Base-by-base conservation (phyloP, 768 basidiomycete genomes). In the Mycena vitilis region DNA sequence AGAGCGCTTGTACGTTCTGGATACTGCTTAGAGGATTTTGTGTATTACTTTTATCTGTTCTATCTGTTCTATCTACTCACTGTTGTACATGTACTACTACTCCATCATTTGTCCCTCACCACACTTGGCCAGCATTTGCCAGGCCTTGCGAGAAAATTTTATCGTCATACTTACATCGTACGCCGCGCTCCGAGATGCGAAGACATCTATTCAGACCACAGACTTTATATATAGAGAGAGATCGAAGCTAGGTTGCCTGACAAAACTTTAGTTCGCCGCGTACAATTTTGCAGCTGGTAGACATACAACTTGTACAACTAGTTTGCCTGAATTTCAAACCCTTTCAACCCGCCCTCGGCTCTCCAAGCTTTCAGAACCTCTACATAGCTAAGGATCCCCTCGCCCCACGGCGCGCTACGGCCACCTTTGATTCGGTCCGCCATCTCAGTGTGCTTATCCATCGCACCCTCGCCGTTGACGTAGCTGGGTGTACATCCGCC, bases 401-500 rank as follows among this genome's bases (percentile, higher is more conserved):
- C 65, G 8, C 55, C 66, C 62, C 66, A 68, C 4, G 57, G 47
- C 37, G 56, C 66, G 10, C 54, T 49, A 1, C 56, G 36, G 1
- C 49, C 62, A 20, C 30, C 61, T 37, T 68, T 68, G 40, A 66
- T 60, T 53, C 40, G 34, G 47, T 65, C 40, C 49, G 23, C 18
- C n/a, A 48, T 9, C 30, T 36, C 37, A 5, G 5, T 23, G 3
- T 25, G 16, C 15, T 62, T 44, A 15, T 65, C 48, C 18, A 13
- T 11, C 42, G 22, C 69, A 37, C 69, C 69, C 56, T 70, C 59
- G 16, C 16, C 23, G 36, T 57, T 70, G 0, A 70, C 13, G 22
- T 66, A 70, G 20, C 69, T 42, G 13, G 69, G 69, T 16, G 69
- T 70, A 47, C 64, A 70, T 11, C 64, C 69, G 13, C 15, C 2